Base-by-base conservation (phyloP, 2,329 filamentous ascomycete species). In the Diaporthe sp. region DNA sequence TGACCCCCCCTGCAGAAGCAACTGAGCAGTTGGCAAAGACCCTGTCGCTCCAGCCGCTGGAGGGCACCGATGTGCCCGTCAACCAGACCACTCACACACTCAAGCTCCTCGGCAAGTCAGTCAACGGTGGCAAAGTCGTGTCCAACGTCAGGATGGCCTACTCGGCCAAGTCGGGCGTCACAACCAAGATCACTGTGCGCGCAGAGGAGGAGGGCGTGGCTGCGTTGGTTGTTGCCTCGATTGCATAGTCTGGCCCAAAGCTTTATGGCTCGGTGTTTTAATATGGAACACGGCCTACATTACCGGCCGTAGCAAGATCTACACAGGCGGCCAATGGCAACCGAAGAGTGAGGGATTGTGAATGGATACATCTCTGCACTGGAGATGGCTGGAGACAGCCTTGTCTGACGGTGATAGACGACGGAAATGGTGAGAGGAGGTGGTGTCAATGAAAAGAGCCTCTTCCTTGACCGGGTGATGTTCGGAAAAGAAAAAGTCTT, bases 21-120 rank as follows among this genome's bases (percentile, higher is more conserved):
- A 98, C 96, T 61, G 96, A 98, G 85, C 92, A 97, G 87, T 90
- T 99, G 76, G 91, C 94, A 81, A 94, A 95, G 85, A 90, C 94
- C 1, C 90, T 99, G 37, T 98, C 95, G 44, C 89, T 99, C 81
- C 97, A 98, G 85, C 95, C 97, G 17, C 90, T 99, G 61, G 97
- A 99, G 81, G 97, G 96, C 80, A 98, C 94, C 44, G 97, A 99
- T 79, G 93, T 99, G 53, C 94, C 95, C 0, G 89, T 98, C 79
- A 97, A 93, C 82, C 93, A 93, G 81, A 96, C 93, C 76, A 98
- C 96, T 77, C 97, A 99, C 85, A 96, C 95, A 5, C 92, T 99
- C 83, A 98, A 98, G 87, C 89, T 99, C 49, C 94, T 98, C 84
- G 97, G 97, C 83, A 98, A 98, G 92, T 98, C 95, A 58, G 93